phyloP scores from a whole-genome alignment of 1,284 basidiomycete species.

The Sporisorium reilianum region DNA sequence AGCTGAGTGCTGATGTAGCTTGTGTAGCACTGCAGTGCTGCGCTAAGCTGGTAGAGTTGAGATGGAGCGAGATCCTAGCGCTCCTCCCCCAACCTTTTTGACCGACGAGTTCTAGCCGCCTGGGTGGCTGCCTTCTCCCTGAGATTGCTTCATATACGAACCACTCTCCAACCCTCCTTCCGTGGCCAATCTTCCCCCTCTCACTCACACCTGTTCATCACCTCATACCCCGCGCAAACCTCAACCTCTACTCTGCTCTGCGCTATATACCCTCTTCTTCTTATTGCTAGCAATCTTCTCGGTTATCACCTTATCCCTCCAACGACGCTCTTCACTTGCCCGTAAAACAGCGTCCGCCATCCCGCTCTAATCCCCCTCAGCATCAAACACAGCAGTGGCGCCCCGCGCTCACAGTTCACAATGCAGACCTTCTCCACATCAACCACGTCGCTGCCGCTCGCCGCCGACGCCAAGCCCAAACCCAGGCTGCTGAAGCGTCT shows the following conservation, averaged over 20 bases:
- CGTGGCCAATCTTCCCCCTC: no score
- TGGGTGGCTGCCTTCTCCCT: not conserved
- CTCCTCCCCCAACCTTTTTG: not conserved
- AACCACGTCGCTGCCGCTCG: constrained; percentile 13
- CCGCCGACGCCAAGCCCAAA: constrained; percentile 16
- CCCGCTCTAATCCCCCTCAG: not conserved
- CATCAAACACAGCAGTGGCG: not conserved
- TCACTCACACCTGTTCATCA: no score
- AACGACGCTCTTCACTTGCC: not conserved
- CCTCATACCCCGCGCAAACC: not conserved
- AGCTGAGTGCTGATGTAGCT: no score
- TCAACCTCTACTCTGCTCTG: not conserved
- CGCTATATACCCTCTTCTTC: not conserved
- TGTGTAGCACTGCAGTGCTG: no score
- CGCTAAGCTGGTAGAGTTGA: not conserved
- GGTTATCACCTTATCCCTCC: not conserved
- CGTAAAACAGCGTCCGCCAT: not conserved
- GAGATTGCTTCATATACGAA: constrained; percentile 22
- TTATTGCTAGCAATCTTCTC: not conserved
- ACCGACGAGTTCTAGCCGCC: not conserved
- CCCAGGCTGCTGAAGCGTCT: constrained; percentile 23
- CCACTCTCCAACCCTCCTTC: not conserved
- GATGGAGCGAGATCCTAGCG: not conserved
- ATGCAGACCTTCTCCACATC: constrained; percentile 31
- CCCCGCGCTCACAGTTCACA: not conserved